These are phyloP conservation scores for Coniochaeta sp. DNA, from an alignment of 2,329 filamentous ascomycete genomes.

Conservation along the genomic window DNA sequence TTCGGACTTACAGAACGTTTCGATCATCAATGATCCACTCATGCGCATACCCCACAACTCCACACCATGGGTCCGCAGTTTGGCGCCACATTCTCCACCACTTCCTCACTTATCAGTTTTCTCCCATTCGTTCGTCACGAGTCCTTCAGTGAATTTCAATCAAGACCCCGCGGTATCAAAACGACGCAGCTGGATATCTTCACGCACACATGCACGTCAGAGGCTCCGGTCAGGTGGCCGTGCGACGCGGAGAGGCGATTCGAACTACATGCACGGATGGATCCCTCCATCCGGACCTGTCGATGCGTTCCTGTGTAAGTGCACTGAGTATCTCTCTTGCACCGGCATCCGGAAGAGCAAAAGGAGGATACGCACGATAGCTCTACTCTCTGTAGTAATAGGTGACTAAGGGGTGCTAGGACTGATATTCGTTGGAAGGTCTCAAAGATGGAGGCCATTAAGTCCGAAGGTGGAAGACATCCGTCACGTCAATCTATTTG, in stretches of 20 bases:
- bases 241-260: not conserved
- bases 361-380: no score
- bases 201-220: slow-evolving; percentile 7
- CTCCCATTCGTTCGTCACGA: slow-evolving; percentile 1
- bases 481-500: slow-evolving; percentile 1
- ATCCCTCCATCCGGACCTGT: no score
- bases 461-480: not conserved
- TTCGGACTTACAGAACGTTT: not conserved
- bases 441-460: not conserved
- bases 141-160: no score
- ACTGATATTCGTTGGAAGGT: no score
- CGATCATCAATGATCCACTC: not conserved
- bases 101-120: not conserved
- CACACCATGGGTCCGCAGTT: not conserved
- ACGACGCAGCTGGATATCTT: not conserved
- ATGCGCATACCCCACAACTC: no score
- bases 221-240: not conserved
- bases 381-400: no score
- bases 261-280: not conserved
- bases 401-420: no score
- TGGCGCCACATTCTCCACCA: not conserved
- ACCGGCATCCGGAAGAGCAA: no score
- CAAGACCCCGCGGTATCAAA: no score
- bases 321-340: no score
- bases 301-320: no score